A percentile compares a stretch with the other conserved stretches of the same genome.
These are phyloP conservation scores for Filosporella fistucella DNA, from an alignment of 495 filamentous ascomycete genomes.

Conservation along the genomic window DNA sequence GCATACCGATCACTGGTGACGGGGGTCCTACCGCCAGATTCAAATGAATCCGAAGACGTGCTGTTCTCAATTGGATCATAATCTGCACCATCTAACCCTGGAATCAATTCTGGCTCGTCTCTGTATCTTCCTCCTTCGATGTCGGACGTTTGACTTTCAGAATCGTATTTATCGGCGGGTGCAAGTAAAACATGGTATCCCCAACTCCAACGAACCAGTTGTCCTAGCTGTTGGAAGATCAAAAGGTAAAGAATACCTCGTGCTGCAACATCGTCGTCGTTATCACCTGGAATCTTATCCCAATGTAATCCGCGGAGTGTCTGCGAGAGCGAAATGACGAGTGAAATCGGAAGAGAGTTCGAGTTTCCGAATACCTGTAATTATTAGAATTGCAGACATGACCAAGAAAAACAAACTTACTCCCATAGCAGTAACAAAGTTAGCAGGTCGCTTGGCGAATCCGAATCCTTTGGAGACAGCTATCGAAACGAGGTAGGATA, in stretches of 20 bases:
- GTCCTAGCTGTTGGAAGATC: constrained; percentile 96
- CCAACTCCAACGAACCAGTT: constrained; percentile 96
- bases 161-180: constrained; percentile 65
- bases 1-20: constrained; percentile 20
- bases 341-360: constrained; percentile 94
- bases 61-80: constrained; percentile 23
- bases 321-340: constrained; percentile 88
- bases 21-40: constrained; percentile 25
- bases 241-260: constrained; percentile 92
- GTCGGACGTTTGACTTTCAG: constrained; percentile 40
- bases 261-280: constrained; percentile 90
- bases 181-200: constrained; percentile 90
- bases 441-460: constrained; percentile 77
- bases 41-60: constrained; percentile 16
- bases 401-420: constrained; percentile 40
- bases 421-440: constrained; percentile 95
- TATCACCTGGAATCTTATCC: constrained; percentile 85
- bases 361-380: constrained; percentile 88
- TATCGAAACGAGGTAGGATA: constrained; percentile 75
- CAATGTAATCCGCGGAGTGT: constrained; percentile 90
- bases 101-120: constrained; percentile 45
- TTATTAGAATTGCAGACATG: constrained; percentile 3
- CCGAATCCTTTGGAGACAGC: constrained; percentile 66
- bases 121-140: constrained; percentile 68
- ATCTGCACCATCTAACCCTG: constrained; percentile 24